Evolutionary conservation across 2,329 filamentous ascomycete genomes (phyloP).

Genomic region (Fusarium sterilihyphosum): DNA sequence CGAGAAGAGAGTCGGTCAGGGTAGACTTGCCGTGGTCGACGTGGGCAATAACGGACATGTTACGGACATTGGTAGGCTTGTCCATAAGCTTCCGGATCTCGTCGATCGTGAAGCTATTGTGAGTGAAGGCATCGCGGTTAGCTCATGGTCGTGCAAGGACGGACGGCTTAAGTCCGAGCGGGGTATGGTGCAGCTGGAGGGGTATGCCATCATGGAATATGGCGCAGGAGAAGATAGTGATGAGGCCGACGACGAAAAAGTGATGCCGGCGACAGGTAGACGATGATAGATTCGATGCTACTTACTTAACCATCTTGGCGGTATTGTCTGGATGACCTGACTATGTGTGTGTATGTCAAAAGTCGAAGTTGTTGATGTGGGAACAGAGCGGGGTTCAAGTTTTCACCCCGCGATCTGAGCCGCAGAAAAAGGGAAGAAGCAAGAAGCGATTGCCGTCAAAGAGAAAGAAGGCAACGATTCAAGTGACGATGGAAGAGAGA

Average conservation of each 20-base stretch:
- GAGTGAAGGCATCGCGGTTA: slow-evolving; percentile 58
- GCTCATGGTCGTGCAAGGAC: slow-evolving; percentile 45
- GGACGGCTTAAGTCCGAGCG: slow-evolving; percentile 53
- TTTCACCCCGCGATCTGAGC: slow-evolving; percentile 53
- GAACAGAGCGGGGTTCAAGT: slow-evolving; percentile 59
- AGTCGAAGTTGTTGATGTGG: slow-evolving; percentile 49
- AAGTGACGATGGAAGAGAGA: slow-evolving; percentile 51
- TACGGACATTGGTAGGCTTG: slow-evolving; percentile 81
- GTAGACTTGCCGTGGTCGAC: slow-evolving; percentile 99
- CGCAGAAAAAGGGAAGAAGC: slow-evolving; percentile 38
- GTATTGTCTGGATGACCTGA: slow-evolving; percentile 67
- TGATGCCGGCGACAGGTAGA: background rate
- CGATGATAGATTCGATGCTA: slow-evolving; percentile 47
- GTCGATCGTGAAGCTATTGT: slow-evolving; percentile 93
- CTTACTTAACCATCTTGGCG: slow-evolving; percentile 99
- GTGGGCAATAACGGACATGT: slow-evolving; percentile 99
- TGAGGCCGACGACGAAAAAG: slow-evolving; percentile 3
- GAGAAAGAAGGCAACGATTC: slow-evolving; percentile 41
- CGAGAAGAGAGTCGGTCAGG: slow-evolving; percentile 98
- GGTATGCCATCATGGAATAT: background rate
- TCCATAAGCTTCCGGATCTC: slow-evolving; percentile 85
- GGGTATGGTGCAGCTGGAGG: slow-evolving; percentile 41
- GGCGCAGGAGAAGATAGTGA: background rate
- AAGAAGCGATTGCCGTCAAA: slow-evolving; percentile 43
- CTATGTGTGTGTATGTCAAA: slow-evolving; percentile 48